A percentile compares a stretch with the other conserved stretches of the same genome.
These are phyloP conservation scores for Cytospora piceae DNA, from an alignment of 2,329 filamentous ascomycete species.

Conservation along the genomic window DNA sequence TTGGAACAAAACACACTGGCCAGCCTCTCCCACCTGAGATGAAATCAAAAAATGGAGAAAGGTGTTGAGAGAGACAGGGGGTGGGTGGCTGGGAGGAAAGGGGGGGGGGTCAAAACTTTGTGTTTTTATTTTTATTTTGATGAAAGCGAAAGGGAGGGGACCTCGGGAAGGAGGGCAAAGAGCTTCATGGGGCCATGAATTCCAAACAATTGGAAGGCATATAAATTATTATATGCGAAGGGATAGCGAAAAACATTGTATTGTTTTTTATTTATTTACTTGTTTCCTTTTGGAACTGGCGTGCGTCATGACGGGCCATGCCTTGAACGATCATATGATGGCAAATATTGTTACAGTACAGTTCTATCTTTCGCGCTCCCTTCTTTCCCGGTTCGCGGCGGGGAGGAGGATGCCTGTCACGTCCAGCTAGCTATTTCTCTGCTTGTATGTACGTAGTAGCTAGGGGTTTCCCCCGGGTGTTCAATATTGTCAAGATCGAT, in stretches of 20 bases:
- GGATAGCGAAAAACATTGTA: slow-evolving; percentile 16
- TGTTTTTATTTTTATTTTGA: neutral
- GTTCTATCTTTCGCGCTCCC: slow-evolving; percentile 1
- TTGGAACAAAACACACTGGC: slow-evolving; percentile 23
- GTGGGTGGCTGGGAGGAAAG: neutral
- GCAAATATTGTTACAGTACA: slow-evolving; percentile 27
- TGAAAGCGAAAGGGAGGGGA: neutral
- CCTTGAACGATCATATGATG: slow-evolving; percentile 28
- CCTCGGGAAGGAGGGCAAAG: neutral
- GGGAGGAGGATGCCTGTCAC: neutral
- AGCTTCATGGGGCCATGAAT: neutral
- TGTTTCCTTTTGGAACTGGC: slow-evolving; percentile 10
- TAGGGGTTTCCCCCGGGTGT: neutral
- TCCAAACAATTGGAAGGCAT: slow-evolving; percentile 5
- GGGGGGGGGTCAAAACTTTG: neutral
- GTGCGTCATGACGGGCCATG: slow-evolving; percentile 28
- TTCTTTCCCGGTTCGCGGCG: neutral
- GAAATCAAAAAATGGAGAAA: neutral
- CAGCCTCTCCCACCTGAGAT: slow-evolving; percentile 1
- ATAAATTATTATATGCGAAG: slow-evolving; percentile 26
- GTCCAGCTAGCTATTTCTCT: neutral
- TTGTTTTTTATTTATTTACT: too few species aligned
- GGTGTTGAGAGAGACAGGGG: neutral
- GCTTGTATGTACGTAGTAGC: neutral
- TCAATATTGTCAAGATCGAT: neutral